Evolutionary conservation across 2,329 filamentous ascomycete species (phyloP).

Genomic region (Magnaporthiopsis rhizophila): DNA sequence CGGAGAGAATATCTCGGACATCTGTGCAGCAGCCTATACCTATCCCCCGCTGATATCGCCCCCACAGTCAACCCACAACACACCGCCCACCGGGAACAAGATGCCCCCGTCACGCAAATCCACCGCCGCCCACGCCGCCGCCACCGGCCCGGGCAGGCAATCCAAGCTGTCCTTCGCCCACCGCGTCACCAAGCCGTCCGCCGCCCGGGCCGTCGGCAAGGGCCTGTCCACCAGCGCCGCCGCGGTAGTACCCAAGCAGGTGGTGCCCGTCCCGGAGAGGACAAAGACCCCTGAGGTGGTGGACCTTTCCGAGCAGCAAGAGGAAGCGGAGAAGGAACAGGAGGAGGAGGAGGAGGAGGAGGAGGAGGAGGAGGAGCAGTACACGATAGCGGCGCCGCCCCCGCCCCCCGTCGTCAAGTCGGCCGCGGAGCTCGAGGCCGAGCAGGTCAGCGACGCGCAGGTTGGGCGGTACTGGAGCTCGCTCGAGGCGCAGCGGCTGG

Average conservation of each 20-base stretch:
- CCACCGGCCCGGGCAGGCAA: slow-evolving; percentile 35
- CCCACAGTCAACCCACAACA: neutral
- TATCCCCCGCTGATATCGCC: neutral
- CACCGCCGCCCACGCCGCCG: slow-evolving; percentile 28
- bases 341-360: slow-evolving; percentile 16
- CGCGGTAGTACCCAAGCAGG: slow-evolving; percentile 18
- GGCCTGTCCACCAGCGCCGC: slow-evolving; percentile 26
- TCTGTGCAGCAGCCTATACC: neutral
- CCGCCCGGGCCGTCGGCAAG: slow-evolving; percentile 39
- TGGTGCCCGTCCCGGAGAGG: slow-evolving; percentile 1
- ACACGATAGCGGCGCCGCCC: slow-evolving; percentile 15
- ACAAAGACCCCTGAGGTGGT: slow-evolving; percentile 12
- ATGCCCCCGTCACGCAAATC: slow-evolving; percentile 46
- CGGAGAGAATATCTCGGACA: no score
- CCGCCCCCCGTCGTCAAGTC: slow-evolving; percentile 28
- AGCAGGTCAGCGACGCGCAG: slow-evolving; percentile 57
- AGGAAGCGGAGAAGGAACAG: slow-evolving; percentile 12
- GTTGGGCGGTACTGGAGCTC: slow-evolving; percentile 70
- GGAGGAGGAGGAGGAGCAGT: slow-evolving; percentile 16
- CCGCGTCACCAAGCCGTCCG: slow-evolving; percentile 43
- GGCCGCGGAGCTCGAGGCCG: slow-evolving; percentile 48
- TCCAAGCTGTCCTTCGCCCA: slow-evolving; percentile 51
- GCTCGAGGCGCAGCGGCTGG: slow-evolving; percentile 61
- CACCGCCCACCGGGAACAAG: slow-evolving; percentile 11
- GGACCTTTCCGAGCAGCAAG: slow-evolving; percentile 17